A percentile compares a stretch with the other conserved stretches of the same genome.
phyloP scores from a whole-genome alignment of 192 early-diverging fungal species.

The Coemansia sp. region DNA sequence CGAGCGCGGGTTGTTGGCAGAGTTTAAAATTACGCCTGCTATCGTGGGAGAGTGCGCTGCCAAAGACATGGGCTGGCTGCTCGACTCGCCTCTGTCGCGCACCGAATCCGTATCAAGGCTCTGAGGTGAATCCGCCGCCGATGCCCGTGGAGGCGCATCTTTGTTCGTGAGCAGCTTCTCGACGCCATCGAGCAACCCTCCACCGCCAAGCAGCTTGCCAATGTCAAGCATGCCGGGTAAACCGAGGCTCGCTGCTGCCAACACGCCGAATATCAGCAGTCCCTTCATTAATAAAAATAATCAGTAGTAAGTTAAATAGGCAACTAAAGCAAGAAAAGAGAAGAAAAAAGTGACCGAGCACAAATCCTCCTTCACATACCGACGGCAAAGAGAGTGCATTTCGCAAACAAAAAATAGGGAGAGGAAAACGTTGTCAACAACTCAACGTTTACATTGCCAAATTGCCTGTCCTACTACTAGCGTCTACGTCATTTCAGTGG shows the following conservation, averaged over 20 bases:
- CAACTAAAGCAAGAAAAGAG: no score
- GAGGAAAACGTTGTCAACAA: not conserved
- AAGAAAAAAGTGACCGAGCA: not conserved
- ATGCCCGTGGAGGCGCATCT: not conserved
- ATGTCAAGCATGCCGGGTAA: slow-evolving; percentile 8
- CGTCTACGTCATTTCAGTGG: slow-evolving; percentile 4
- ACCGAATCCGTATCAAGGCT: not conserved
- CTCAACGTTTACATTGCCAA: no score
- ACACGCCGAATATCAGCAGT: not conserved
- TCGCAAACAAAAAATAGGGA: not conserved
- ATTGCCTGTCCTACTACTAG: no score
- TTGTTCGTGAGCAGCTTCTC: slow-evolving; percentile 6
- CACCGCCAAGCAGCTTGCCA: slow-evolving; percentile 4
- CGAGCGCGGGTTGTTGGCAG: not conserved
- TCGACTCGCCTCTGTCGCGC: not conserved
- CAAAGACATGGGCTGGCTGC: not conserved
- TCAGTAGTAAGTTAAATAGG: no score
- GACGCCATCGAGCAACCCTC: slow-evolving; percentile 2
- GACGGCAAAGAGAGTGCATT: not conserved
- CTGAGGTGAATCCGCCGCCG: not conserved
- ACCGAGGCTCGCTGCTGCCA: not conserved
- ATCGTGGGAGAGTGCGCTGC: not conserved
- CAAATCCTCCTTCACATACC: not conserved
- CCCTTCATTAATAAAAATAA: not conserved
- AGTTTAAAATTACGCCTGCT: not conserved